Base-by-base conservation (phyloP, 164 flowering plant genomes). In the Kalanchoe fedtschenkoi region DNA sequence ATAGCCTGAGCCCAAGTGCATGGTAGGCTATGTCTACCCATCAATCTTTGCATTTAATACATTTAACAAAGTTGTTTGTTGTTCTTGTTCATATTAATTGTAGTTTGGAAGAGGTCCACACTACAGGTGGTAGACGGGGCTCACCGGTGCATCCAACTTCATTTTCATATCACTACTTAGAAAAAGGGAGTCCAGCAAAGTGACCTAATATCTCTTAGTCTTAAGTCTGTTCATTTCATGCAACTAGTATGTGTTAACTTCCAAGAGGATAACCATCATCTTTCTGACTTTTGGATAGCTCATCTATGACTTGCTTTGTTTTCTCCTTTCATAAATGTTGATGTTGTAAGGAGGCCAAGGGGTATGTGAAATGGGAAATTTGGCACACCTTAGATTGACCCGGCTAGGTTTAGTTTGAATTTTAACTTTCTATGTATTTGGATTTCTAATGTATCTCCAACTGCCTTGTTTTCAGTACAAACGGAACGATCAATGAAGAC, bases 41-140 rank as follows among this genome's bases (percentile, higher is more conserved):
- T 44, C 51, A 44, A 44, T 44, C 51, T 44, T 44, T n/a, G 22
- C 51, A 44, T 44, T 44, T 44, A 44, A 44, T 44, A n/a, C 51
- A 4, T 17, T n/a, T 44, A 44, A 44, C 51, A 44, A 44, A 17
- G 51, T 44, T 44, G 24, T 44, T 44, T 41, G 44, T 15, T 41
- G 44, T 3, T 41, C 44, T 13, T 41, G 1, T 41, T 41, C 13
- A 19, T 44, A n/a, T n/a, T n/a, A n/a, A n/a, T n/a, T n/a, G n/a
- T n/a, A n/a, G n/a, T 44, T 19, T n/a, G 51, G 9, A 44, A 22
- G n/a, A 44, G 51, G 51, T 44, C 51, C 22, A 44, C 19, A 17
- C 51, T 44, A n/a, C 51, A 44, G 51, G 51, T 44, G 51, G 24
- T 44, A 44, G 51, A 44, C 19, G 51, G 51, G 44, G 19, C 44